Base-by-base conservation (phyloP, 352 stramenopile species). In the Phytophthora multivora region DNA sequence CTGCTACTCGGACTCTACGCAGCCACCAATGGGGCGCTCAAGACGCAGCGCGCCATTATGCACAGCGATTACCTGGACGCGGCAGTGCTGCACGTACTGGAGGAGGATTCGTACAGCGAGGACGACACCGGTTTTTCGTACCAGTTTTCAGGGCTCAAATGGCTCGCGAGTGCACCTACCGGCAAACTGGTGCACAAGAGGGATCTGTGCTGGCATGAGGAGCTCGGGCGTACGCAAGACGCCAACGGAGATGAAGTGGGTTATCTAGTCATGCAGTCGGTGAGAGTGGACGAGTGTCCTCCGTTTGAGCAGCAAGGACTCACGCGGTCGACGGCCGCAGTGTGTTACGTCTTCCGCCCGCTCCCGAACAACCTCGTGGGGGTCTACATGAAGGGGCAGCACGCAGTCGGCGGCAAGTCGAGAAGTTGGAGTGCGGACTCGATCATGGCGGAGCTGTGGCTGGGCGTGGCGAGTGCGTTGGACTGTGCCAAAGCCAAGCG, bases 331-430 rank as follows among this genome's bases (percentile, higher is more conserved):
- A 74, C 54, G 5, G 69, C 79, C 1, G 73, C 75, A 1, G 77
- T 86, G n/a, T 88, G 79, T 64, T 89, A 89, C 69, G 65, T 85
- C 46, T 91, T 88, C 59, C 78, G 74, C 3, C 63, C 73, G 23
- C 69, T 82, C 11, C 63, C 70, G 0, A 80, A 87, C 40, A 75
- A 71, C n/a, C 65, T 47, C 26, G 80, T 87, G 30, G 63, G 64
- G 16, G 74, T 91, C 21, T 91, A 86, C 50, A 89, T 91, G 82
- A 81, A 71, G 25, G 82, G 82, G 8, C 63, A 75, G 40, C 77
- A 88, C 55, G 43, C 53, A 1, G 73, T 88, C 3, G 77, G 78
- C 25, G 80, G 82, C 36, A 88, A 88, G 50, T 73, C 75, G 12
- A 69, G 77, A 31, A 86, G 60, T 56, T 91, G 77, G 79, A 83